Conservation (phyloP, 768 basidiomycete species). For the Mycena filopes region DNA sequence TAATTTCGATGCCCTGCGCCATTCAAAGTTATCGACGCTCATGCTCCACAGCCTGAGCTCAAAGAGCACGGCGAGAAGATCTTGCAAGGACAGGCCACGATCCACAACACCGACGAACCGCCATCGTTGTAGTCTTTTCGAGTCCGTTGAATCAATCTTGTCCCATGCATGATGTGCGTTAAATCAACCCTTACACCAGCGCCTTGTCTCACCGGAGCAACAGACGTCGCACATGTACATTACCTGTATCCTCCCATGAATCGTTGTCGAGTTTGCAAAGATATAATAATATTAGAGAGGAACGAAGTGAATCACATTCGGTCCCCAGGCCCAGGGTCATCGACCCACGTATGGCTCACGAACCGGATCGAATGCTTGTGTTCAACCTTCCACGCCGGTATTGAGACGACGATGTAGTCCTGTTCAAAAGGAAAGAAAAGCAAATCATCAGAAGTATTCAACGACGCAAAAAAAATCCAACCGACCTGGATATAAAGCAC, state of each 20-base stretch:
- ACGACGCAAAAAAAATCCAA: too few species aligned
- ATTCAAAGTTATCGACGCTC: too few species aligned
- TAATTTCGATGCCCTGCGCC: too few species aligned
- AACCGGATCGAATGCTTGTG: constrained; percentile 17
- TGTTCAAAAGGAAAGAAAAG: too few species aligned
- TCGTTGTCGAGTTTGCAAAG: not conserved
- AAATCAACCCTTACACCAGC: too few species aligned
- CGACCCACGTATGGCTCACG: constrained; percentile 23
- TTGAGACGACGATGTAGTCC: constrained; percentile 27
- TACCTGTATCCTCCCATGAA: not conserved
- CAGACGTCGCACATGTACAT: constrained; percentile 14
- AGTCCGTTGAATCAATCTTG: too few species aligned
- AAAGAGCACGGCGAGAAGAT: constrained; percentile 67
- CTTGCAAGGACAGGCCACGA: constrained; percentile 57
- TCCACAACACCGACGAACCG: constrained; percentile 39
- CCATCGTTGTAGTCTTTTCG: constrained; percentile 3
- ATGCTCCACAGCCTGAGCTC: constrained; percentile 47
- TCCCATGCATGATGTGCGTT: too few species aligned
- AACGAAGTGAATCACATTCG: not conserved
- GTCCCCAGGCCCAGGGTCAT: constrained; percentile 17
- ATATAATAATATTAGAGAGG: not conserved
- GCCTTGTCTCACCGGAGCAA: too few species aligned
- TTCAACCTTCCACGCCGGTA: constrained; percentile 21
- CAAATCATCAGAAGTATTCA: too few species aligned
- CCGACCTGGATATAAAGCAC: constrained; percentile 13